Percentiles rank a stretch among this genome's conserved stretches.
phyloP scores from a whole-genome alignment of 176 grass and related monocot species.

The Lolium rigidum region DNA sequence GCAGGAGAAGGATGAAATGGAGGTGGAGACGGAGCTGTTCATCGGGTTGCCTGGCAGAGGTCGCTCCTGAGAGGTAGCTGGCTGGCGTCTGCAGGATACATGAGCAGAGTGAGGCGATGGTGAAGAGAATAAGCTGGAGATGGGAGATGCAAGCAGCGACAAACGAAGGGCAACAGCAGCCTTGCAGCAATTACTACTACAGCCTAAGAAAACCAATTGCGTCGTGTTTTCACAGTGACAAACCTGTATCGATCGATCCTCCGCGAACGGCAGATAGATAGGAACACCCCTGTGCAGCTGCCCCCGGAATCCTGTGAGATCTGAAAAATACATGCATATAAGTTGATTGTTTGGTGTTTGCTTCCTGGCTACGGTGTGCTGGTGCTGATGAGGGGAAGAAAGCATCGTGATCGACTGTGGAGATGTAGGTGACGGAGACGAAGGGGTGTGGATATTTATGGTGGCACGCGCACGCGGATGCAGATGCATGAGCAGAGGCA shows the following conservation, averaged over 20 bases:
- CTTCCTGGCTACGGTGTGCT: neutral
- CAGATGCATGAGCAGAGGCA: neutral
- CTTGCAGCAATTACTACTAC: neutral
- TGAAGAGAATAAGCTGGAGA: neutral
- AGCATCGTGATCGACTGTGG: too few species aligned
- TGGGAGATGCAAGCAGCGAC: neutral
- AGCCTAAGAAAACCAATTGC: neutral
- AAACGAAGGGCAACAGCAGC: neutral
- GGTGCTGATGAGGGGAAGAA: neutral
- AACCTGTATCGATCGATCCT: neutral
- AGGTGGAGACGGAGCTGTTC: slow-evolving; percentile 75
- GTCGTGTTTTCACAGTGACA: neutral
- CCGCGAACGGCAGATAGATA: slow-evolving; percentile 26
- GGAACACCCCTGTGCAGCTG: slow-evolving; percentile 25
- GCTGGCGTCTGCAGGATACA: too few species aligned
- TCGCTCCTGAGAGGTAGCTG: neutral
- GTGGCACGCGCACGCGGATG: neutral
- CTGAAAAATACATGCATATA: neutral
- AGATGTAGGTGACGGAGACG: neutral
- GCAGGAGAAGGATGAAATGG: slow-evolving; percentile 3
- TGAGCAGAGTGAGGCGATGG: neutral
- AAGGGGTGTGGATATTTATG: neutral
- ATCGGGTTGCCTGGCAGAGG: slow-evolving; percentile 60
- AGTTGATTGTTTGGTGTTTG: neutral
- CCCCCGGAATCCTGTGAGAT: neutral